A percentile compares a stretch with the other conserved stretches of the same genome.
phyloP scores from a whole-genome alignment of 495 filamentous ascomycete genomes.

The Chaetomidium leptoderma region DNA sequence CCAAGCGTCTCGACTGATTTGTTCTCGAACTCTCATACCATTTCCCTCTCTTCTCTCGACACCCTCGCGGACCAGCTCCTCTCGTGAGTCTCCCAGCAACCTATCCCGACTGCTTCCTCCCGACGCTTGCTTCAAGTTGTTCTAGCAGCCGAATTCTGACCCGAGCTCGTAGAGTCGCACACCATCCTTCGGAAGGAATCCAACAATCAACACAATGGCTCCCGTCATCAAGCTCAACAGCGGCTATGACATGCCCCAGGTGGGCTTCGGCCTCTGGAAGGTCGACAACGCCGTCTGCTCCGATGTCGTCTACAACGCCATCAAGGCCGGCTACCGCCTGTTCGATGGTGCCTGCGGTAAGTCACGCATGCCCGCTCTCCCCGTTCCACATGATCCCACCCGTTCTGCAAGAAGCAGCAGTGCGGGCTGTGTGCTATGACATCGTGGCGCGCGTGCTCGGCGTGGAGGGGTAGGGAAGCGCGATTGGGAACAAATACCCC shows the following conservation, averaged over 20 bases:
- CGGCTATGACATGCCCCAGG: constrained; percentile 81
- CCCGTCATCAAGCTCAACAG: constrained; percentile 66
- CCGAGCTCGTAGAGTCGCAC: not conserved
- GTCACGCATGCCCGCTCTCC: constrained; percentile 23
- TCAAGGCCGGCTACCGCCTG: constrained; percentile 81
- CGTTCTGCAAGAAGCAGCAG: not conserved
- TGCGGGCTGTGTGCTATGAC: not conserved
- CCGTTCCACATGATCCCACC: not conserved
- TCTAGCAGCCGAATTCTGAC: not conserved
- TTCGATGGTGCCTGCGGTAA: constrained; percentile 84
- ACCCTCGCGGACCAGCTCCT: not conserved
- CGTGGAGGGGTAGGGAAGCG: constrained; percentile 17
- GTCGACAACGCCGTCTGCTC: constrained; percentile 72
- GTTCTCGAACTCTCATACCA: constrained; percentile 3
- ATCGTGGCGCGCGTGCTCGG: constrained; percentile 3
- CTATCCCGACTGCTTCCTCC: not conserved
- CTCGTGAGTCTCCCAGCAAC: constrained; percentile 2
- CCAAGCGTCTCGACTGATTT: constrained; percentile 16
- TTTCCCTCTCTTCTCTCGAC: not conserved
- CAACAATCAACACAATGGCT: constrained; percentile 31
- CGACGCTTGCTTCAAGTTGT: not conserved
- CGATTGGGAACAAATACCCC: constrained; percentile 23
- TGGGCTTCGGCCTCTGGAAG: constrained; percentile 84
- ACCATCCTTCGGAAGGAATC: constrained; percentile 1
- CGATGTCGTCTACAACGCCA: constrained; percentile 81